Evolutionary conservation across 2,329 filamentous ascomycete species (phyloP), one percentile per base, ranked within the genome.

Genomic region (Penicillium sp.): DNA sequence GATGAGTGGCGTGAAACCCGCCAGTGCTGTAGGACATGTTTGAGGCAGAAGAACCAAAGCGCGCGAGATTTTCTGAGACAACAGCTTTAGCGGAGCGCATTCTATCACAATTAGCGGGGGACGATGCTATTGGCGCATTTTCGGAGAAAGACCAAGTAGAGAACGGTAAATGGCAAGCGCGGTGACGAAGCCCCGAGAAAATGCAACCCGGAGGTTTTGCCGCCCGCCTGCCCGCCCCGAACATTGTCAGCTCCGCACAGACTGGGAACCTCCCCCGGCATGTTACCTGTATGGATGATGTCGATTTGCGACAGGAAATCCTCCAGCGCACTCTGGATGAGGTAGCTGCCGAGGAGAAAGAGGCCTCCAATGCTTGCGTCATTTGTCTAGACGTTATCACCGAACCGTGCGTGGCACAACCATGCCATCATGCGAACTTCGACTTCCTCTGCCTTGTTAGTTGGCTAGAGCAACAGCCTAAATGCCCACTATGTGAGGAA

Each of bases 361-460:
- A 62, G 41, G 56, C 66, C 33, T 63, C 66, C 43, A 73, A 79
- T 55, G 82, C 79, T 63, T 96, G 91, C 69, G 89, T 95, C 55
- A 93, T 97, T 68, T 97, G 91, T 69, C 82, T 96, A 53, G 87
- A 92, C 49, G 64, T 73, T 45, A 77, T 95, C 62, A 81, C 82
- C 9, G 88, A 93, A 61, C 73, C 81, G 44, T 89, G 87, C 55
- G 76, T 85, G 42, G 81, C 88, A 7, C 73, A 79, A 16, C 90
- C 91, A 7, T 97, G 91, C 75, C 79, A 81, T 35, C 91, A 97
- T 73, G 72, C 76, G 49, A 82, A 84, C 58, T 95, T 95, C 66
- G 90, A 96, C 74, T 95, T 90, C 64, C 68, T 89, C 11, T 97
- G 91, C 68, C 79, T 95, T 5, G 72, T 85, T 18, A 90, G 80